Evolutionary conservation across 371 early-diverging fungal genomes (phyloP).

Genomic region (Mortierella sp.): DNA sequence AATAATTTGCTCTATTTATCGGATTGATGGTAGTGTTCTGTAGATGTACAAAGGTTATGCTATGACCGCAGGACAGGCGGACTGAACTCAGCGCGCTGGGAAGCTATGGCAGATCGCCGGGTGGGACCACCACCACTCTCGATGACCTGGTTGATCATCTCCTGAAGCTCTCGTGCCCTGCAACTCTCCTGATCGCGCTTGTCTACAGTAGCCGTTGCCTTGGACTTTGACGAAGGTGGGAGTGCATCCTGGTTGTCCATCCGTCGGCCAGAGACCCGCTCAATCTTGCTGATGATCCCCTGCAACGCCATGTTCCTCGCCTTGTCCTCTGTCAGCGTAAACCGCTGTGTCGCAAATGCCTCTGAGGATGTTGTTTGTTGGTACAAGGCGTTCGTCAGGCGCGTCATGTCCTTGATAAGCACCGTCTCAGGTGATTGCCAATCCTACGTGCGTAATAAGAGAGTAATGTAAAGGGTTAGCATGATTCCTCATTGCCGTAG

Average conservation of each 20-base stretch:
- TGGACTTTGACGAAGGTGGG: conserved; percentile 15
- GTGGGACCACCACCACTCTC: conserved; percentile 40
- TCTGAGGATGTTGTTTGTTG: conserved; percentile 51
- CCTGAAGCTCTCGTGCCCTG: conserved; percentile 32
- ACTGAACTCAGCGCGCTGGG: conserved; percentile 45
- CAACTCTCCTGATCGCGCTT: neutral
- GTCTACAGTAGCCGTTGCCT: neutral
- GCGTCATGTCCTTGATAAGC: conserved; percentile 61
- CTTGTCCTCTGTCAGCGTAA: conserved; percentile 47
- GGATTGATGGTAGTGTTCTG: no score
- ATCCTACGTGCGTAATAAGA: conserved; percentile 50
- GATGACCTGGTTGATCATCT: conserved; percentile 35
- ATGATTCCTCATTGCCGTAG: neutral
- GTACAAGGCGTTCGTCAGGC: conserved; percentile 67
- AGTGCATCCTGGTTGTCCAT: conserved; percentile 50
- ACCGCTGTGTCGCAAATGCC: conserved; percentile 49
- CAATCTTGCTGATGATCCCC: conserved; percentile 55
- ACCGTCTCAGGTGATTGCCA: conserved; percentile 61
- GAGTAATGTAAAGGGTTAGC: neutral
- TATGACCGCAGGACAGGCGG: neutral
- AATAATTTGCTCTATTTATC: no score
- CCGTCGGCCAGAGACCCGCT: conserved; percentile 43
- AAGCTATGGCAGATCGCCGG: conserved; percentile 37
- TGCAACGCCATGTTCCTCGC: conserved; percentile 45
- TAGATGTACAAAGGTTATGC: no score